These are phyloP conservation scores for Pseudoturritis turrita DNA, from an alignment of 345 rosid species.

Conservation along the genomic window DNA sequence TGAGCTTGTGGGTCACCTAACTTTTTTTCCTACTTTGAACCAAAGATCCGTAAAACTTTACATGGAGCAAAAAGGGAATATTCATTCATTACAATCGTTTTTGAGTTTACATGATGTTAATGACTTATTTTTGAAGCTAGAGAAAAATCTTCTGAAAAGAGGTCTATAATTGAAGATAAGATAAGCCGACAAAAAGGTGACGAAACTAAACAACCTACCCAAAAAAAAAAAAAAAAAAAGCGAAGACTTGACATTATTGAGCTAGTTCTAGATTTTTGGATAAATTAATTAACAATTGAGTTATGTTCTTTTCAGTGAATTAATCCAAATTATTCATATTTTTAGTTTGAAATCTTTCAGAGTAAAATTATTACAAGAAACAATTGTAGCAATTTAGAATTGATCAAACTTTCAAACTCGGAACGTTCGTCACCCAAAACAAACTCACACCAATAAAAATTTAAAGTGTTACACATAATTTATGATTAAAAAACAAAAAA, in stretches of 20 bases:
- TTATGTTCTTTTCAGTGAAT: background rate
- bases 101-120: background rate
- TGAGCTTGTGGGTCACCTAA: background rate
- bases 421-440: background rate
- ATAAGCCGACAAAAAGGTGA: background rate
- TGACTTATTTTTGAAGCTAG: no score
- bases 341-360: background rate
- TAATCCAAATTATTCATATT: background rate
- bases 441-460: conserved; percentile 8
- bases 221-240: background rate
- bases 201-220: background rate
- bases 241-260: background rate
- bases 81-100: background rate
- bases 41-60: background rate
- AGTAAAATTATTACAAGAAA: background rate
- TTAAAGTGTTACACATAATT: background rate
- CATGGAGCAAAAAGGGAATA: background rate
- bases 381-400: background rate
- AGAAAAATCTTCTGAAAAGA: background rate
- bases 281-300: background rate
- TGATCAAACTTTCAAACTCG: background rate
- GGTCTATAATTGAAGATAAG: background rate
- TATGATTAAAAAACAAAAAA: background rate
- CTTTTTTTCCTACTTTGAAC: background rate
- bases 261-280: background rate